phyloP scores from a whole-genome alignment of 345 rosid species.

The Eucalyptus shirleyi region DNA sequence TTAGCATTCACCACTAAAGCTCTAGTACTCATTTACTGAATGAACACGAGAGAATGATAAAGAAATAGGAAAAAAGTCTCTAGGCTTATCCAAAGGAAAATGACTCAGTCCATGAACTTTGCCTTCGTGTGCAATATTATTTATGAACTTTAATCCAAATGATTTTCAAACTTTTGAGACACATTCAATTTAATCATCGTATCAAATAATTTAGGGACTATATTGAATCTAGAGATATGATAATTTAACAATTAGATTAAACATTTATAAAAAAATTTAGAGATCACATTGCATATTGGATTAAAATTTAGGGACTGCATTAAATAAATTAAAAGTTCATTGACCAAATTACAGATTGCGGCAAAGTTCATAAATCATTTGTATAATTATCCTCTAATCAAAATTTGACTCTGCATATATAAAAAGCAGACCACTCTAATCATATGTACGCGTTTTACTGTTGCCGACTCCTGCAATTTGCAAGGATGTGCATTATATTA shows the following conservation, averaged over 20 bases:
- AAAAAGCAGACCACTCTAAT: background rate
- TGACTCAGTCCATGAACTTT: background rate
- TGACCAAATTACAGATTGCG: too few species aligned
- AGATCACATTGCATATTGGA: too few species aligned
- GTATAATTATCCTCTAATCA: too few species aligned
- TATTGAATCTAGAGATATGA: background rate
- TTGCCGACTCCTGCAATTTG: background rate
- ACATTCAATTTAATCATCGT: background rate
- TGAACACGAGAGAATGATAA: background rate
- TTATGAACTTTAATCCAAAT: rapidly evolving
- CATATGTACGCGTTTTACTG: background rate
- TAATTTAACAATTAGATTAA: too few species aligned
- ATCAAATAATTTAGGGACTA: background rate
- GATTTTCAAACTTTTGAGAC: background rate
- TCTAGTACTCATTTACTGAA: background rate
- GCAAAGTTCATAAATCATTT: background rate
- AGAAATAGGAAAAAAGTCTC: background rate
- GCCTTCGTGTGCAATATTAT: background rate
- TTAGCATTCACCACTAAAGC: background rate
- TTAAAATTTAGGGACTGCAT: too few species aligned
- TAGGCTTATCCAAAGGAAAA: background rate
- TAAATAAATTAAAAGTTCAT: too few species aligned
- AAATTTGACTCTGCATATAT: background rate
- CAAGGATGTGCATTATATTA: background rate
- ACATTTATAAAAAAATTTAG: too few species aligned